phyloP scores from a whole-genome alignment of 2,329 filamentous ascomycete genomes.

The Fusarium equiseti region DNA sequence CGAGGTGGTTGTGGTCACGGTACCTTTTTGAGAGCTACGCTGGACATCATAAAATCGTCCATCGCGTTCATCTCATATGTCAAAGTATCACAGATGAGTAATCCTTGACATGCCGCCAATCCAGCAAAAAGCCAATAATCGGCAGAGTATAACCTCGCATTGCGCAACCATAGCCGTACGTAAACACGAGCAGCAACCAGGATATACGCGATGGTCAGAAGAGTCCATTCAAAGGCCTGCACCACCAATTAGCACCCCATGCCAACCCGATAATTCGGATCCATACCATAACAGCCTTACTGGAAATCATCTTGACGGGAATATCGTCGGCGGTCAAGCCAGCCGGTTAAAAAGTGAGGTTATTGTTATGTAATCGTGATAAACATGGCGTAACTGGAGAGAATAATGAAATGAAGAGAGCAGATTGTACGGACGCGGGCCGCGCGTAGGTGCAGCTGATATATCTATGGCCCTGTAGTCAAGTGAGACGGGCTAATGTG shows the following conservation, averaged over 20 bases:
- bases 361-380: background rate
- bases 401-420: background rate
- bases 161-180: background rate
- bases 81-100: slow-evolving; percentile 6
- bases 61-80: slow-evolving; percentile 13
- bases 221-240: slow-evolving; percentile 20
- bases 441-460: background rate
- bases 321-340: background rate
- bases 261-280: too few species aligned
- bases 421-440: background rate
- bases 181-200: slow-evolving; percentile 9
- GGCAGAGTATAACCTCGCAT: slow-evolving; percentile 6
- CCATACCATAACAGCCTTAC: slow-evolving; percentile 3
- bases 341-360: background rate
- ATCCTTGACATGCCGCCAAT: background rate
- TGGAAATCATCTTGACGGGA: slow-evolving; percentile 5
- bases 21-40: background rate
- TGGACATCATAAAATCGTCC: slow-evolving; percentile 13
- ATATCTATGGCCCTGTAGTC: background rate
- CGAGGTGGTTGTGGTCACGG: fast-evolving
- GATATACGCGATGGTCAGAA: slow-evolving; percentile 7
- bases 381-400: background rate
- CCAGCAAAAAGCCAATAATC: slow-evolving; percentile 4
- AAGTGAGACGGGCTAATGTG: background rate
- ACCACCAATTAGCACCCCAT: background rate